Evolutionary conservation across 768 basidiomycete species (phyloP), one percentile per base, ranked within the genome.

Genomic region (Macrocybe gigantea): DNA sequence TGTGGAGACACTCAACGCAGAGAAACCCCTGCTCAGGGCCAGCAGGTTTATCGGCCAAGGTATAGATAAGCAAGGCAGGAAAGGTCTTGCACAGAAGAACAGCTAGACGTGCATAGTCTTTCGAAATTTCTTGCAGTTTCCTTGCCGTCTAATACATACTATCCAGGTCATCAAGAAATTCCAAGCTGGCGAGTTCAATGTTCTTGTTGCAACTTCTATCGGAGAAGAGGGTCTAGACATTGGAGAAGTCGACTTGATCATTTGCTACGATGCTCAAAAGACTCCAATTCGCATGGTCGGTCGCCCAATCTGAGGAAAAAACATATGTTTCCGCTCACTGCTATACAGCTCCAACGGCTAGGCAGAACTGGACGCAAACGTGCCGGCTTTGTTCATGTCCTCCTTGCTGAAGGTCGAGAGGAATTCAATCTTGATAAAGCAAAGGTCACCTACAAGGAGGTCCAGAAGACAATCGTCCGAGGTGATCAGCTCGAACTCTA

Each of bases 151-250:
- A 46, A 43, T 48, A 49, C 41, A 55, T 31, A 7, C 7, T 52
- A 22, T 54, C 39, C 44, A 97, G 93, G 77, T 90, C 32, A 90
- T 99, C 59, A 71, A 82, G 49, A 79, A 80, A 53, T 98, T 99
- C 72, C 93, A 93, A 62, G 69, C 67, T 4, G 93, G 92, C 8
- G 83, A 83, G 49, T 92, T 80, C 63, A 99, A 99, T 56, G 83
- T 96, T 34, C 71, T 99, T 8, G 95, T 99, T 6, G 88, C 94
- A 1, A 98, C 96, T 5, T 95, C 88, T 3, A 92, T 99, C 47
- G 96, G 96, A 14, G 96, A 99, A 67, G 96, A 99, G 65, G 96
- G 96, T 49, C 74, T 99, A 12, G 96, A 99, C 63, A 99, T 99
- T 47, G 96, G 96, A 32, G 94, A 96, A 62, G 85, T 99, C 11